Base-by-base conservation (phyloP, 345 rosid species). In the Adansonia digitata region DNA sequence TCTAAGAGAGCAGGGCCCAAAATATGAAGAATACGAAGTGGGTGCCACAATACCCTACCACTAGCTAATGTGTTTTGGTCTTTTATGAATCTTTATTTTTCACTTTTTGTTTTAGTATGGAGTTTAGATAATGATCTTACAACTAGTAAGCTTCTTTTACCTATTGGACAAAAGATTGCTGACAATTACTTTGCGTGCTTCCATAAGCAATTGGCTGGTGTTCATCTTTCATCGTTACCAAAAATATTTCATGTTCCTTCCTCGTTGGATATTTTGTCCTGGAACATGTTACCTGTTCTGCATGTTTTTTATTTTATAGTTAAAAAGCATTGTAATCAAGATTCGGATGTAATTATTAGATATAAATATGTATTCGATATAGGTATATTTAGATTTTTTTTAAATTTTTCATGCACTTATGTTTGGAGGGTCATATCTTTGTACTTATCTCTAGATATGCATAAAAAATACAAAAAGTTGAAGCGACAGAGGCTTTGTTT, bases 161-260 rank as follows among this genome's bases (percentile, higher is more conserved):
- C 73, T 29, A 18, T 48, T 48, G 17, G 40, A 48, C 55, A 10
- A 48, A 18, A 48, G 29, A 49, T 11, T 69, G 18, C 10, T 48
- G 43, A 49, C 59, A 69, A 31, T 49, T 49, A 69, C 59, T 69
- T 49, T 2, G 57, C 59, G 48, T 69, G 27, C 73, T 69, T 48
- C 73, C 73, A 29, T 69, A 18, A 27, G 22, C 18, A 31, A 24
- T 13, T 3, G 15, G 14, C 10, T 69, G 13, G 6, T 43, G 53
- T 29, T 69, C 72, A 45, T 68, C 24, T 65, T 42, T 26, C 31
- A 42, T 65, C 51, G 22, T 65, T 42, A 40, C 51, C 29, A 20
- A 65, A 14, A 46, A 27, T 34, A 2, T 65, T 40, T 10, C 51
- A 5, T 42, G 34, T 39, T 64, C 20, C 69, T 63, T 10, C 68